Evolutionary conservation across 2,329 filamentous ascomycete genomes (phyloP).

Genomic region (Fusarium pseudocircinatum): DNA sequence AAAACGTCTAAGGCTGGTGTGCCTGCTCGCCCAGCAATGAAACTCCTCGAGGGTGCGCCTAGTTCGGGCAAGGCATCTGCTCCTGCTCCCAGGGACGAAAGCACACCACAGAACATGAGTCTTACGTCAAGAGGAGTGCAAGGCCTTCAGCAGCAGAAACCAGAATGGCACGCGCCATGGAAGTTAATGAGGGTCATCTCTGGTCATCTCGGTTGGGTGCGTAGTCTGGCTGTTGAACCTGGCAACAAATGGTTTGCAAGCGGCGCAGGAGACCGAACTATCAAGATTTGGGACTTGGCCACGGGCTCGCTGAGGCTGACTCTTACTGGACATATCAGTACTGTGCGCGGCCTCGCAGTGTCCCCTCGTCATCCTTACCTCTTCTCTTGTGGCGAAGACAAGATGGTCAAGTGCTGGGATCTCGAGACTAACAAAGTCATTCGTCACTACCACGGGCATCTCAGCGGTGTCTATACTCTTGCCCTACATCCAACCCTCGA

Average conservation of each 20-base stretch:
- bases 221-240: slow-evolving; percentile 88
- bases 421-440: slow-evolving; percentile 99
- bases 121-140: slow-evolving; percentile 45
- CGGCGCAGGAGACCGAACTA: slow-evolving; percentile 93
- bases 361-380: slow-evolving; percentile 95
- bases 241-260: slow-evolving; percentile 98
- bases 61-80: slow-evolving; percentile 50
- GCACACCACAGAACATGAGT: slow-evolving; percentile 45
- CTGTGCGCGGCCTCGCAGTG: slow-evolving; percentile 89
- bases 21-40: slow-evolving; percentile 50
- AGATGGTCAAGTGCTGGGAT: slow-evolving; percentile 99
- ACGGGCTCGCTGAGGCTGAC: slow-evolving; percentile 86
- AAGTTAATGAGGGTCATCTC: slow-evolving; percentile 98
- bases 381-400: slow-evolving; percentile 98
- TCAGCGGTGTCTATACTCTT: slow-evolving; percentile 94
- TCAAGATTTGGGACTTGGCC: slow-evolving; percentile 98
- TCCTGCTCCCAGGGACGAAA: slow-evolving; percentile 22
- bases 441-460: slow-evolving; percentile 94
- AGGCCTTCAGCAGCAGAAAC: slow-evolving; percentile 65
- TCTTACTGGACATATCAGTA: slow-evolving; percentile 93
- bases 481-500: slow-evolving; percentile 94
- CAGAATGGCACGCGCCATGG: slow-evolving; percentile 98
- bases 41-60: slow-evolving; percentile 51
- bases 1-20: slow-evolving; percentile 58
- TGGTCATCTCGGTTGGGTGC: slow-evolving; percentile 95